Conservation (phyloP, 441 rosid genomes). For the Jatropha podagrica region DNA sequence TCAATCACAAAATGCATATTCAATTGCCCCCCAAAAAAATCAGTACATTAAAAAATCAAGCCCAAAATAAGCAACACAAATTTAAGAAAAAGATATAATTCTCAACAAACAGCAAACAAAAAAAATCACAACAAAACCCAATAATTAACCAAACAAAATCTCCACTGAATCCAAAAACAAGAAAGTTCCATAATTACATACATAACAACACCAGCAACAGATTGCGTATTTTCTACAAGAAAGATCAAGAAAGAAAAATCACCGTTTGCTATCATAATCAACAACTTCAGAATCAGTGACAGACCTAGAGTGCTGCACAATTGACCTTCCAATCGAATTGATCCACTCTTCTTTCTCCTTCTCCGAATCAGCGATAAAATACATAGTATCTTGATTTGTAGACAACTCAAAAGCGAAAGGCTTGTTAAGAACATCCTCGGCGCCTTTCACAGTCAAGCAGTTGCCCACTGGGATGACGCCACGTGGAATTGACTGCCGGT, state of each 20-base stretch:
- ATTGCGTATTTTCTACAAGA: not conserved
- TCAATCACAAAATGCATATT: not conserved
- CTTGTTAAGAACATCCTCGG: constrained; percentile 72
- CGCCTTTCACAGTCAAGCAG: constrained; percentile 81
- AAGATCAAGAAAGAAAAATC: not conserved
- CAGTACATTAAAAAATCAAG: too few species aligned
- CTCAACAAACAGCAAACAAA: not conserved
- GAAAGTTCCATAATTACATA: constrained; percentile 8
- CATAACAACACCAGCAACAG: not conserved
- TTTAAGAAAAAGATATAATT: not conserved
- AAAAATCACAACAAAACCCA: not conserved
- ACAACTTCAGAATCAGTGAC: constrained; percentile 73
- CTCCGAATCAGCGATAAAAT: constrained; percentile 73
- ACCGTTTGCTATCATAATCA: constrained; percentile 49
- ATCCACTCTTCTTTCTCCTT: constrained; percentile 89
- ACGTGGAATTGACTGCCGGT: constrained; percentile 57
- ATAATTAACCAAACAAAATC: too few species aligned
- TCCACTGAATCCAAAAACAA: not conserved
- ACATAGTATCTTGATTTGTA: constrained; percentile 61
- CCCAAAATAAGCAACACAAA: not conserved
- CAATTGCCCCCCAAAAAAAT: not conserved
- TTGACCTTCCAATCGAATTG: constrained; percentile 77
- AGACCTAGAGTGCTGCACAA: constrained; percentile 75
- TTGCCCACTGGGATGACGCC: constrained; percentile 65
- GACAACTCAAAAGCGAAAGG: constrained; percentile 75